Conservation (phyloP, 2,329 filamentous ascomycete genomes). For the Ophiostoma montium region DNA sequence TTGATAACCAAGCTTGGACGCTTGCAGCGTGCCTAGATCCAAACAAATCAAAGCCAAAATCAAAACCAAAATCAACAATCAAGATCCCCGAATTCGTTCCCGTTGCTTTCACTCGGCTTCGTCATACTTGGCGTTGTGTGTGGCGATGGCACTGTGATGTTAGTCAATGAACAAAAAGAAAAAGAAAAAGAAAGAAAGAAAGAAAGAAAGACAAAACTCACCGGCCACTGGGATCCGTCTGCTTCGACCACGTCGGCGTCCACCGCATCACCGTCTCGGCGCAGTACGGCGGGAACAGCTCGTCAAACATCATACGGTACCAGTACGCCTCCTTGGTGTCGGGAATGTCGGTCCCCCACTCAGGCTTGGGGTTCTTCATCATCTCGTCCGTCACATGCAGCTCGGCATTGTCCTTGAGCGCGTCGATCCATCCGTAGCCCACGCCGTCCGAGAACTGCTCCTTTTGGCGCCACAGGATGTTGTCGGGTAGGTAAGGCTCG, state of each 20-base stretch:
- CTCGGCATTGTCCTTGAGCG: constrained; percentile 88
- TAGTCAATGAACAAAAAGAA: neutral
- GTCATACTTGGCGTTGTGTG: constrained; percentile 62
- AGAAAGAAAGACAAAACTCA: constrained; percentile 24
- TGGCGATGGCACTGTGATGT: constrained; percentile 52
- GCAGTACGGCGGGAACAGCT: constrained; percentile 89
- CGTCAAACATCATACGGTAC: constrained; percentile 98
- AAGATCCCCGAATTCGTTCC: neutral
- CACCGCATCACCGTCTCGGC: constrained; percentile 90
- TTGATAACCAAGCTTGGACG: neutral
- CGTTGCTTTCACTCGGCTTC: constrained; percentile 16
- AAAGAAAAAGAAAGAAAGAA: neutral
- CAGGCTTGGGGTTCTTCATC: constrained; percentile 94
- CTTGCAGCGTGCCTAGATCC: neutral
- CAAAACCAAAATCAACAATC: neutral
- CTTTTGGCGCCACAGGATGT: constrained; percentile 97
- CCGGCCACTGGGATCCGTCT: constrained; percentile 90
- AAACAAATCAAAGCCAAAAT: no score
- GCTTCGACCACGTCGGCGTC: constrained; percentile 95
- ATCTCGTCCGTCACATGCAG: constrained; percentile 85
- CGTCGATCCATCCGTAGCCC: constrained; percentile 98
- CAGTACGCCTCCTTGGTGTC: constrained; percentile 98
- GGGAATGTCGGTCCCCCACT: constrained; percentile 87
- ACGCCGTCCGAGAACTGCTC: constrained; percentile 99
- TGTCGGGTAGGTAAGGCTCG: constrained; percentile 81